Percentiles rank a stretch among this genome's conserved stretches.
Conservation (phyloP, 2,329 filamentous ascomycete genomes). For the Beauveria asiatica region DNA sequence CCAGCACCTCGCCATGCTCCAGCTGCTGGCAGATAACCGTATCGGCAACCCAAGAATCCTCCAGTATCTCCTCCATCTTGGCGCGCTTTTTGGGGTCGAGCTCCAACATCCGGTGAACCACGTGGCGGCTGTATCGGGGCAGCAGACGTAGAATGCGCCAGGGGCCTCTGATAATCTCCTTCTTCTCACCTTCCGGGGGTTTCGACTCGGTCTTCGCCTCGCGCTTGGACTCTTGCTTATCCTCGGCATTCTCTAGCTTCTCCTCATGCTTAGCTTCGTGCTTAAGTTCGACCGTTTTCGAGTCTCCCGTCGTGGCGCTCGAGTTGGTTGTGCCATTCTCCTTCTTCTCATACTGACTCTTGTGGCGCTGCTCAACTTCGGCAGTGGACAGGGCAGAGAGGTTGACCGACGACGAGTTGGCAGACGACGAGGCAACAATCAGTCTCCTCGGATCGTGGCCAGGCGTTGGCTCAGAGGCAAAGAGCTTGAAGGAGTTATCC, state of each 20-base stretch:
- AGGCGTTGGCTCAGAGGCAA: conserved; percentile 75
- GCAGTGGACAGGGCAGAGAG: conserved; percentile 29
- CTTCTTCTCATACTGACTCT: conserved; percentile 14
- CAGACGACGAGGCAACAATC: conserved; percentile 29
- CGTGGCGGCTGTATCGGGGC: conserved; percentile 80
- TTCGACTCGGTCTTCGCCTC: conserved; percentile 10
- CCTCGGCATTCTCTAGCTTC: conserved; percentile 19
- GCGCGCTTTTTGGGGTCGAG: conserved; percentile 77
- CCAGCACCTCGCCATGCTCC: conserved; percentile 59
- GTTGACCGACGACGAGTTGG: conserved; percentile 33
- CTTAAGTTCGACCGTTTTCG: conserved; percentile 1
- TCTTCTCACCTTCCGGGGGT: conserved; percentile 38
- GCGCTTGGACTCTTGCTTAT: conserved; percentile 19
- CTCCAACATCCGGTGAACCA: conserved; percentile 88
- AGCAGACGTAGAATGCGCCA: conserved; percentile 83
- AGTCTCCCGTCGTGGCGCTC: neutral
- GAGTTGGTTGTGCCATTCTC: conserved; percentile 14
- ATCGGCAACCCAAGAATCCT: conserved; percentile 83
- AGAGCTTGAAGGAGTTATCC: conserved; percentile 92
- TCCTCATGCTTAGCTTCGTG: conserved; percentile 14
- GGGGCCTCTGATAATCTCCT: conserved; percentile 81
- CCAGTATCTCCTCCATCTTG: conserved; percentile 75
- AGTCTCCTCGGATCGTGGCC: conserved; percentile 54
- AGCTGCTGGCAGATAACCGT: conserved; percentile 78
- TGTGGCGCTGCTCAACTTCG: conserved; percentile 29